Evolutionary conservation across 2,329 filamentous ascomycete genomes (phyloP).

Genomic region (Penicillium oxalicum): DNA sequence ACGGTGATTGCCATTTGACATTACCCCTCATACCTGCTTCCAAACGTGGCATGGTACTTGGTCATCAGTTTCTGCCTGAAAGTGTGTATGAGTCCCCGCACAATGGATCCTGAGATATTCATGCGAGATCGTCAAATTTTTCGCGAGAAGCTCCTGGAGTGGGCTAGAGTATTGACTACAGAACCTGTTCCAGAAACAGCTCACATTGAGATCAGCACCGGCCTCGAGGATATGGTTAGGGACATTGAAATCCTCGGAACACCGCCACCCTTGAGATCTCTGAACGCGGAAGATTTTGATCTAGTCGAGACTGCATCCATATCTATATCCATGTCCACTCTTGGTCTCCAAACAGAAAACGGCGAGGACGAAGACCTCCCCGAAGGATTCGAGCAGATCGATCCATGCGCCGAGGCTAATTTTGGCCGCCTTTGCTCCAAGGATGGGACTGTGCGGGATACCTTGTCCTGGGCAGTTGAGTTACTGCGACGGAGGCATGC

Average conservation of each 20-base stretch:
- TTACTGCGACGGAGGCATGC: not conserved
- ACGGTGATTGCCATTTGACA: too few species aligned
- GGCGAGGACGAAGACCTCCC: not conserved
- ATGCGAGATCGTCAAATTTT: not conserved
- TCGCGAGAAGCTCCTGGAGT: not conserved
- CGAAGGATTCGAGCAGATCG: not conserved
- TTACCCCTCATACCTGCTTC: too few species aligned
- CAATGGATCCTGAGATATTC: not conserved
- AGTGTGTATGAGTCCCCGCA: not conserved
- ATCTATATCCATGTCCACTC: too few species aligned
- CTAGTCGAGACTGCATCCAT: not conserved
- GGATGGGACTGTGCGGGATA: not conserved
- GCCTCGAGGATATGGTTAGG: not conserved
- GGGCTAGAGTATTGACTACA: not conserved
- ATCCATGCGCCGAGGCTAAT: not conserved
- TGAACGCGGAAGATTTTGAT: not conserved
- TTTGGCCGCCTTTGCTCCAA: conserved; percentile 1
- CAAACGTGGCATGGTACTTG: too few species aligned
- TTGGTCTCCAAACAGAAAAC: too few species aligned
- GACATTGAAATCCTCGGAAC: not conserved
- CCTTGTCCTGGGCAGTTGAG: not conserved
- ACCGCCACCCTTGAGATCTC: not conserved
- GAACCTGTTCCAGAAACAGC: not conserved
- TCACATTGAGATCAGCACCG: not conserved
- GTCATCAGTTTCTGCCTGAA: too few species aligned